phyloP scores from a whole-genome alignment of 169 alveolate genomes.

The Plasmodium reichenowi region DNA sequence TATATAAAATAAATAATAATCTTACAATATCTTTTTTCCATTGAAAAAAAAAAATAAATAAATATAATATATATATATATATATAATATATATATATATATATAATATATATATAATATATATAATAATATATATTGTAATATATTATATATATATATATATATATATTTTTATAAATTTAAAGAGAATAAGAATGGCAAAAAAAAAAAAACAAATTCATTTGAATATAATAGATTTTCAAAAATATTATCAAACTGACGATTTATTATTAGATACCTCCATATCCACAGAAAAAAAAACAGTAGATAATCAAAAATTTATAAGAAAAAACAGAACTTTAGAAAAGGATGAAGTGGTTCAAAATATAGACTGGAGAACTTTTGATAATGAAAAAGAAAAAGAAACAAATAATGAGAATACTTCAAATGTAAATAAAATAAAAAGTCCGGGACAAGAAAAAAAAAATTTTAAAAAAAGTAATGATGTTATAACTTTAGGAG shows the following conservation, averaged over 20 bases:
- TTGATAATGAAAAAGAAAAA: conserved; percentile 20
- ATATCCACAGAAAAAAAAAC: conserved; percentile 6
- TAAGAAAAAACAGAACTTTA: conserved; percentile 36
- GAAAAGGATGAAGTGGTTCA: conserved; percentile 60
- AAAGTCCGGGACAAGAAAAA: conserved; percentile 15
- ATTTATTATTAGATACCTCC: conserved; percentile 18
- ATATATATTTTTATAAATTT: background rate
- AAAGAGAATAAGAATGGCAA: conserved; percentile 19
- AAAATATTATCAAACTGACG: conserved; percentile 65
- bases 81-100: too few relatives aligned
- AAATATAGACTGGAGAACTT: conserved; percentile 66
- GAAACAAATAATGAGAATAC: conserved; percentile 5
- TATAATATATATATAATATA: too few relatives aligned
- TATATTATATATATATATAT: conserved; percentile 12
- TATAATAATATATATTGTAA: too few relatives aligned
- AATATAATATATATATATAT: too few relatives aligned
- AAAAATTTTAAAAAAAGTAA: conserved; percentile 18
- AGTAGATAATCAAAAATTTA: background rate
- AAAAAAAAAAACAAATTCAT: conserved; percentile 67
- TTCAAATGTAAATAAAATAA: background rate
- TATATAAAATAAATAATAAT: background rate
- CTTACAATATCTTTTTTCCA: background rate
- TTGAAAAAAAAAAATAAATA: background rate
- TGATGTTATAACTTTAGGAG: background rate
- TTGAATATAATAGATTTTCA: conserved; percentile 57